Evolutionary conservation across 1,139 yeast species (phyloP).

Genomic region (Geotrichum reessii): DNA sequence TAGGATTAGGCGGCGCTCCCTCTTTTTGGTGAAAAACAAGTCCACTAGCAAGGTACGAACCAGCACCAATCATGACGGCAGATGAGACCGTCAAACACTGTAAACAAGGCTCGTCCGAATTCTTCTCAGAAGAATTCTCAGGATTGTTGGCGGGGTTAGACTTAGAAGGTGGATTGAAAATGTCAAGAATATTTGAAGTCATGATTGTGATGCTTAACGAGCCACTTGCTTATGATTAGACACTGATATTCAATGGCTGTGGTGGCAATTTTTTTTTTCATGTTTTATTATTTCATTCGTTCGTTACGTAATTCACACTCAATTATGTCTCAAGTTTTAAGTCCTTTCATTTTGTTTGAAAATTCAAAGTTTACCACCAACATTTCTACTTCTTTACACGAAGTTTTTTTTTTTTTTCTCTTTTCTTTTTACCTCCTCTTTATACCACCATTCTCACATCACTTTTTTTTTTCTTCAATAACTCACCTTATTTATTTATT

Average conservation of each 20-base stretch:
- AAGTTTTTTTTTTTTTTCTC: neutral
- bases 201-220: slow-evolving; percentile 20
- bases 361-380: neutral
- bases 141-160: slow-evolving; percentile 34
- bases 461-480: neutral
- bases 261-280: no score
- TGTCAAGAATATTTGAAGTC: slow-evolving; percentile 51
- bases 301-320: neutral
- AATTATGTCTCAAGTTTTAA: neutral
- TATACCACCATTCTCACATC: neutral
- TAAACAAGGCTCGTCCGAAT: slow-evolving; percentile 40
- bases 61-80: slow-evolving; percentile 51
- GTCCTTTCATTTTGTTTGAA: neutral
- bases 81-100: slow-evolving; percentile 64
- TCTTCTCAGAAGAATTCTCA: neutral
- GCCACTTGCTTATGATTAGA: neutral
- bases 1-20: slow-evolving; percentile 30
- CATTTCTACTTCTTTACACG: neutral
- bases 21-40: slow-evolving; percentile 43
- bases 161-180: slow-evolving; percentile 53
- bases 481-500: neutral
- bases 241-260: no score
- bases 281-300: neutral
- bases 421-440: neutral
- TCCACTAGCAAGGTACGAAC: slow-evolving; percentile 52